Conservation (phyloP, 305 asterid species). For the Plantago lanceolata region DNA sequence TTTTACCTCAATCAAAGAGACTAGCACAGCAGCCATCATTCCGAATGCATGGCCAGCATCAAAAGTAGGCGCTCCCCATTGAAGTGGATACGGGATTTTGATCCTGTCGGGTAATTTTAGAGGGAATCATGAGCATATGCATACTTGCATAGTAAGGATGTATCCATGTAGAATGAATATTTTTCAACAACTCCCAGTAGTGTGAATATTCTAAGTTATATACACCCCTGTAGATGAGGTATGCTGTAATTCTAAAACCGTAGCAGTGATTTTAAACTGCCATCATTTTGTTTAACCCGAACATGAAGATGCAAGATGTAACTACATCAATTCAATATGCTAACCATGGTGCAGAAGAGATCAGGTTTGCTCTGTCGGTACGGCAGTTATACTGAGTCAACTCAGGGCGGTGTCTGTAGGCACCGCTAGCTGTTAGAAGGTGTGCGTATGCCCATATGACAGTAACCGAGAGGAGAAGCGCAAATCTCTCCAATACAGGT, state of each 20-base stretch:
- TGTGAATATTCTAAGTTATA: no score
- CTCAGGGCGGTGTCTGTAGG: conserved; percentile 79
- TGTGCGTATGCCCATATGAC: conserved; percentile 96
- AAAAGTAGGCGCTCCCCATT: conserved; percentile 97
- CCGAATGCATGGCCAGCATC: conserved; percentile 96
- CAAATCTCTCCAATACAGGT: conserved; percentile 80
- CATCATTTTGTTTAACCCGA: neutral
- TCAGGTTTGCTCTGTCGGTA: conserved; percentile 76
- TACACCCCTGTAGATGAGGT: no score
- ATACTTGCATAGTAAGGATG: neutral
- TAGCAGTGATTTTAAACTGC: no score
- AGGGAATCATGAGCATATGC: conserved; percentile 4
- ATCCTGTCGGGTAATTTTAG: conserved; percentile 41
- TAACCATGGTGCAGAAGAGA: conserved; percentile 85
- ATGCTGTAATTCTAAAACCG: no score
- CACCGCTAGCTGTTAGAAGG: conserved; percentile 92
- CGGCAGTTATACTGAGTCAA: conserved; percentile 71
- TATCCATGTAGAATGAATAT: neutral
- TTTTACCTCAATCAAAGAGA: conserved; percentile 82
- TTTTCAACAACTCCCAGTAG: neutral
- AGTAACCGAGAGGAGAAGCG: conserved; percentile 65
- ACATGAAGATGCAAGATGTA: neutral
- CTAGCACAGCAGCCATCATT: conserved; percentile 91
- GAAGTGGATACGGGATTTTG: conserved; percentile 88
- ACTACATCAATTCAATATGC: conserved; percentile 12